Base-by-base conservation (phyloP, 306 rosid species). In the Fragaria ananassa region DNA sequence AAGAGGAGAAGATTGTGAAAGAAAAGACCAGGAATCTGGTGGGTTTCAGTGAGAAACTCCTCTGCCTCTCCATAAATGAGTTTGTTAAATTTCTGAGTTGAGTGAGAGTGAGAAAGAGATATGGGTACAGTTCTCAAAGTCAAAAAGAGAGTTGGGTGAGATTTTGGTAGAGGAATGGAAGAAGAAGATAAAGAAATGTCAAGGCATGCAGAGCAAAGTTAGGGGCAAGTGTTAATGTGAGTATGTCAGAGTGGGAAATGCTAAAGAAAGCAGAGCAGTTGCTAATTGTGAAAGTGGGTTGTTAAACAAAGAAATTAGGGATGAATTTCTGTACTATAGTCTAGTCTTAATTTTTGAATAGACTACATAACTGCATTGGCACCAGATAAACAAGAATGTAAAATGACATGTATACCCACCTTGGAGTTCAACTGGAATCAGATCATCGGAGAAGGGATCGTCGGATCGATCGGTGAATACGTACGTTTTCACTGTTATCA, bases 11-110 rank as follows among this genome's bases (percentile, higher is more conserved):
- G 72, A 95, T 85, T 45, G 89, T 86, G 72, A 90, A 92, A 3
- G 92, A 84, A 60, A 88, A 90, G 0, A 95, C 85, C 75, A 92
- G 46, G 57, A 89, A 84, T 81, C 93, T 88, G 1, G 89, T 85
- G 89, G 97, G 93, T 81, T 90, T 92, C 64, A 92, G 65, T 71
- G 90, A 81, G 83, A 92, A 90, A 81, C 96, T 95, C 83, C 85
- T 85, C 72, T 89, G 97, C 66, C 88, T 89, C 80, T 92, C 97
- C 98, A 94, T 77, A 51, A 41, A 18, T 9, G 15, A 9, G 31
- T 86, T 10, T 18, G 39, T 34, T 46, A 23, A 42, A 18, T 21
- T 64, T 70, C 41, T 62, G 58, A 45, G 27, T 42, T 31, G 47
- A 3, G 49, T 29, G 37, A 9, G 8, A 13, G 4, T 56, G 37